Base-by-base conservation (phyloP, 2,329 filamentous ascomycete species). In the Colletotrichum cereale region DNA sequence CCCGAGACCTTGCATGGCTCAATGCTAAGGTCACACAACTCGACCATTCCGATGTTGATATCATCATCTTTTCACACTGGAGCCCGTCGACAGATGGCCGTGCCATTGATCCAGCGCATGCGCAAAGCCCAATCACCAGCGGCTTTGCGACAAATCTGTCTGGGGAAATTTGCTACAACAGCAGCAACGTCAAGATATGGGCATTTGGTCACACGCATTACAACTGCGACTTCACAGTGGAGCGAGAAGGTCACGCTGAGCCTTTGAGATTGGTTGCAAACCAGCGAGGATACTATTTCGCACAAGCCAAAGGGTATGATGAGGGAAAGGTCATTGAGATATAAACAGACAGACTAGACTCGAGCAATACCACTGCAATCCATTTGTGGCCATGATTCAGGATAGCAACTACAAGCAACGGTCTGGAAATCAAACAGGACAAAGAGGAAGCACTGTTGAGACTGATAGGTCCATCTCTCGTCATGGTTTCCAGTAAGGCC, bases 161-260 rank as follows among this genome's bases (percentile, higher is more conserved):
- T 0, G 67, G 47, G 2, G 78, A 85, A 61, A 36, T 66, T 16
- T 85, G 84, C 65, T 86, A 81, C 81, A 78, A 64, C 40, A 80
- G 76, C 65, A 70, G 67, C 0, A 76, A 70, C 5, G 84, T 86
- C 5, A 78, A 76, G 44, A 29, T 84, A 3, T 86, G 84, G 85
- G 84, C 81, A 2, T 86, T 85, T 77, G 84, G 85, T 2, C 84
- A 87, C 74, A 86, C 84, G 16, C 85, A 86, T 75, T 85, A 78
- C 72, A 84, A 83, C 73, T 84, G 80, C 74, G 78, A 81, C 62
- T 85, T 82, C 63, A 34, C 67, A 5, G 78, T 80, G 3, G 76
- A 77, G 18, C 64, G 74, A 7, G 48, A 16, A n/a, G 74, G 68
- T 0, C 75, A 64, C 12, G 66, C 50, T 0, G 58, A n/a, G 4